A percentile compares a stretch with the other conserved stretches of the same genome.
Conservation (phyloP, 1,284 basidiomycete species). For the Sanghuangporus sanghuang region DNA sequence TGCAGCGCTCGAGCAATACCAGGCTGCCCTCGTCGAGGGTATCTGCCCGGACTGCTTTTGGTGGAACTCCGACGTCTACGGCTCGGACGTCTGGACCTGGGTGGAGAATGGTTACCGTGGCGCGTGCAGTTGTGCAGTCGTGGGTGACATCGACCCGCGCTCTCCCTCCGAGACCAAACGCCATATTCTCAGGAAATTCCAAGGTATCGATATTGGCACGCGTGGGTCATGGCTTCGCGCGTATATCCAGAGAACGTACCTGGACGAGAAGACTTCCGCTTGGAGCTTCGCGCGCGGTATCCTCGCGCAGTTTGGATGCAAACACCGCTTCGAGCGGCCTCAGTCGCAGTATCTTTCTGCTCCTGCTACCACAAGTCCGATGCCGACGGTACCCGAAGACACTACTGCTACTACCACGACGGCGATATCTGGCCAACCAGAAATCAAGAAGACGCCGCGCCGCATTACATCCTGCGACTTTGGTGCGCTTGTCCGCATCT, state of each 20-base stretch:
- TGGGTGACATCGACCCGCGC: slow-evolving; percentile 13
- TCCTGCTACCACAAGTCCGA: background rate
- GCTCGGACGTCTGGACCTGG: slow-evolving; percentile 44
- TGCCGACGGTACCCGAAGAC: background rate
- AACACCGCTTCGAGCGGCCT: background rate
- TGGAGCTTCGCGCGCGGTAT: background rate
- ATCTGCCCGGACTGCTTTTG: slow-evolving; percentile 41
- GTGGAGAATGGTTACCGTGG: slow-evolving; percentile 16
- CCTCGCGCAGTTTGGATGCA: slow-evolving; percentile 9
- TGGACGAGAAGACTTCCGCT: background rate
- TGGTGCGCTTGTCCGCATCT: slow-evolving; percentile 8
- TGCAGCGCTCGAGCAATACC: slow-evolving; percentile 35
- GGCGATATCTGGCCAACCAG: background rate
- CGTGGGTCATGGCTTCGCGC: slow-evolving; percentile 20
- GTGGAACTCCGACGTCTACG: slow-evolving; percentile 44
- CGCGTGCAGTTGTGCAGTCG: slow-evolving; percentile 18
- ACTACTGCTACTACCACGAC: too few species aligned
- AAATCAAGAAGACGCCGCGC: slow-evolving; percentile 6
- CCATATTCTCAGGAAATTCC: slow-evolving; percentile 1
- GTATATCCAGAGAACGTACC: slow-evolving; percentile 13
- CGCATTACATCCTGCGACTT: slow-evolving; percentile 9
- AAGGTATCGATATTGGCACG: slow-evolving; percentile 10
- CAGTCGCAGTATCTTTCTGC: background rate
- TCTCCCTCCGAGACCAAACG: slow-evolving; percentile 5
- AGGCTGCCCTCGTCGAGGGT: slow-evolving; percentile 34